Evolutionary conservation across 148 eudicot genomes (phyloP).

Genomic region (Pharnaceum exiguum): DNA sequence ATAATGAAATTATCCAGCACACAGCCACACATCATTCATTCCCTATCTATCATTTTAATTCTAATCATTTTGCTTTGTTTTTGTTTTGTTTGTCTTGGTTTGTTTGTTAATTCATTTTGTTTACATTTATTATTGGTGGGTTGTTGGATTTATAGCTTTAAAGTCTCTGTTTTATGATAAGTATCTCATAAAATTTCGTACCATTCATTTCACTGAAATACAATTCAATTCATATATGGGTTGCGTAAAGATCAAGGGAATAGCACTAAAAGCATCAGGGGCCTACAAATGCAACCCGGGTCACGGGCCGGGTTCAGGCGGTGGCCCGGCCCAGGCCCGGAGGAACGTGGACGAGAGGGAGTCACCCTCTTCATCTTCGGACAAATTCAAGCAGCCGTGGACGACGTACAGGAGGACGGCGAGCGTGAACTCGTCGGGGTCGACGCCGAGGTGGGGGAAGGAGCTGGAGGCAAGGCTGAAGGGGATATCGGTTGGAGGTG

Average conservation of each 20-base stretch:
- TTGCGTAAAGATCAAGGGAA: constrained; percentile 67
- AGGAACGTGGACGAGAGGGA: too few relatives aligned
- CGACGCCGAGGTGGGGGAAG: constrained; percentile 71
- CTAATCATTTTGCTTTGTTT: too few relatives aligned
- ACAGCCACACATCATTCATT: too few relatives aligned
- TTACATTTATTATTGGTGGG: too few relatives aligned
- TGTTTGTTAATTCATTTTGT: too few relatives aligned
- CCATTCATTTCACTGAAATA: constrained; percentile 33
- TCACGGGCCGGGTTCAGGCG: constrained; percentile 17
- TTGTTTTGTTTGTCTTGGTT: too few relatives aligned
- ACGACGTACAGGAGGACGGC: constrained; percentile 43
- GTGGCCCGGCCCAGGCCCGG: constrained; percentile 30
- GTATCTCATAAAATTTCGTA: constrained; percentile 1
- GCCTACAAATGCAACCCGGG: constrained; percentile 58
- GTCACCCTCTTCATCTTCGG: too few relatives aligned
- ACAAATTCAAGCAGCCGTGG: constrained; percentile 51
- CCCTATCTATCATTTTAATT: too few relatives aligned
- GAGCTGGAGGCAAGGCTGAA: constrained; percentile 96
- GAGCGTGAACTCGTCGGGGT: constrained; percentile 67
- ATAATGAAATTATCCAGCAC: too few relatives aligned
- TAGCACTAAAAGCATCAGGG: constrained; percentile 74
- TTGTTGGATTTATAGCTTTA: too few relatives aligned
- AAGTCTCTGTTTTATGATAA: background rate
- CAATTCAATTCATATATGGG: constrained; percentile 82
- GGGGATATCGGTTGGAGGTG: constrained; percentile 51